These are phyloP conservation scores for Tylopilus felleus DNA, from an alignment of 768 basidiomycete genomes.

Conservation along the genomic window DNA sequence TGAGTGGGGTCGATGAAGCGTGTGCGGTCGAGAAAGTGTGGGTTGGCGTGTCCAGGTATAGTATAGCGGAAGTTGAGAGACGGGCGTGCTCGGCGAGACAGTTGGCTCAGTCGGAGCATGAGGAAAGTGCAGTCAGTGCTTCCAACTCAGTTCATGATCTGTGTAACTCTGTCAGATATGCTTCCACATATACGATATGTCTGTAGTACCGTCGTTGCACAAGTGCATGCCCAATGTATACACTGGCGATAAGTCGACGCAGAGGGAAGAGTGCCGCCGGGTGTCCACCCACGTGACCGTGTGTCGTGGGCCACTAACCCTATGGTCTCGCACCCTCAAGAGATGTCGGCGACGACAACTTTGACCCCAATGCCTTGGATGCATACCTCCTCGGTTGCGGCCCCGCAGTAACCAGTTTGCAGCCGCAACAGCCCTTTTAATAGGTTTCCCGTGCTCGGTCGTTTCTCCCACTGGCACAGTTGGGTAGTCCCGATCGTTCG, in stretches of 20 bases:
- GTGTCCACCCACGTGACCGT: too few species aligned
- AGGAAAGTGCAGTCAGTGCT: background rate
- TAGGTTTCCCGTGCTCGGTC: constrained; percentile 50
- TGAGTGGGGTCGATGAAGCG: constrained; percentile 17
- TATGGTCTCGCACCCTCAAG: constrained; percentile 33
- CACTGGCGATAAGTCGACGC: too few species aligned
- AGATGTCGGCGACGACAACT: constrained; percentile 12
- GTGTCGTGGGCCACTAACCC: too few species aligned
- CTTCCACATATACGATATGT: too few species aligned
- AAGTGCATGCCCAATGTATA: too few species aligned
- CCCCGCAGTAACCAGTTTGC: constrained; percentile 41
- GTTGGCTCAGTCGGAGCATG: background rate
- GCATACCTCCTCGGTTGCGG: constrained; percentile 15
- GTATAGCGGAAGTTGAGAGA: constrained; percentile 5
- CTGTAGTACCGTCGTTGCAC: too few species aligned
- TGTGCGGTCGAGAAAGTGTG: constrained; percentile 8
- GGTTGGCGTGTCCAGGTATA: constrained; percentile 14
- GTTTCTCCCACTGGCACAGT: constrained; percentile 32
- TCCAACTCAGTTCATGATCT: too few species aligned
- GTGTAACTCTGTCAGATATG: too few species aligned
- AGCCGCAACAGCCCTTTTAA: constrained; percentile 59
- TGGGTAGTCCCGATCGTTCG: constrained; percentile 15
- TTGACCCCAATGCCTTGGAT: constrained; percentile 8
- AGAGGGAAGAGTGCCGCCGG: too few species aligned
- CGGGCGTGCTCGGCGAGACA: background rate